Evolutionary conservation across 2,329 filamentous ascomycete genomes (phyloP).

Genomic region (Hypomyces perniciosus): DNA sequence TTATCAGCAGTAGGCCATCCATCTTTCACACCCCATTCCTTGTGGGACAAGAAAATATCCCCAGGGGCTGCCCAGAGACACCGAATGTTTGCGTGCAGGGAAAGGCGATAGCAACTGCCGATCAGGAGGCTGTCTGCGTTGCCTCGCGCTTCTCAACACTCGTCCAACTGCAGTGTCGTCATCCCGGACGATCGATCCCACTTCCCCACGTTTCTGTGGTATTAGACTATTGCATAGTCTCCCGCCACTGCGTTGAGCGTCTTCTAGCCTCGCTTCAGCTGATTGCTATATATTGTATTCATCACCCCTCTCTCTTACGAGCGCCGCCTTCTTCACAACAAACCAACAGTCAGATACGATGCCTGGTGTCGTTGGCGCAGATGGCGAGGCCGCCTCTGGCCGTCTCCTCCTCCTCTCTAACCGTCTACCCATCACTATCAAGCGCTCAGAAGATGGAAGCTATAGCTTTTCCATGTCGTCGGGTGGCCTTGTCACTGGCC

Average conservation of each 20-base stretch:
- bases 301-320: neutral
- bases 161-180: constrained; percentile 8
- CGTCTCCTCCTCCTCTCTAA: constrained; percentile 85
- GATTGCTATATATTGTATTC: neutral
- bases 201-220: constrained; percentile 4
- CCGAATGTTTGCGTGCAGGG: neutral
- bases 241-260: neutral
- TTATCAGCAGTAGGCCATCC: neutral
- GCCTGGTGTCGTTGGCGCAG: constrained; percentile 31
- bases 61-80: neutral
- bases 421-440: constrained; percentile 92
- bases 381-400: constrained; percentile 31
- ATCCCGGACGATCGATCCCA: constrained; percentile 10
- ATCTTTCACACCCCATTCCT: neutral
- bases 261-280: neutral
- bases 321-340: neutral
- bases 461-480: constrained; percentile 97
- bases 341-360: constrained; percentile 14
- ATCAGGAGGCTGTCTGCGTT: neutral
- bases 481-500: constrained; percentile 86
- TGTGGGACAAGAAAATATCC: neutral
- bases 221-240: no score
- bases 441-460: constrained; percentile 82
- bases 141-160: constrained; percentile 1
- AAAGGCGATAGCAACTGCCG: neutral